These are phyloP conservation scores for Ambrosia artemisiifolia DNA, from an alignment of 129 eudicot genomes.

Conservation along the genomic window DNA sequence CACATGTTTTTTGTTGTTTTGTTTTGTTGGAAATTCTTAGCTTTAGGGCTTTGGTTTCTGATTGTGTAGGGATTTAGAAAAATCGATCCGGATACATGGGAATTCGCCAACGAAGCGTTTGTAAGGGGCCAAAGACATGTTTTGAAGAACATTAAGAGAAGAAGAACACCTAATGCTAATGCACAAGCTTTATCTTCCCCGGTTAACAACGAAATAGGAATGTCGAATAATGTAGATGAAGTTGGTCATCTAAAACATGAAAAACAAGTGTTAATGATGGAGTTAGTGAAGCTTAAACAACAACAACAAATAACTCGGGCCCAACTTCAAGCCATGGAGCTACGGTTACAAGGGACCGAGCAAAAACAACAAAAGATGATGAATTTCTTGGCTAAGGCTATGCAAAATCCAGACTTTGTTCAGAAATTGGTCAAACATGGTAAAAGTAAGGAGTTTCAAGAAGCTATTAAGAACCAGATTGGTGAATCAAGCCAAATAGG, in stretches of 20 bases:
- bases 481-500: constrained; percentile 32
- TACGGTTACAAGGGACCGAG: constrained; percentile 69
- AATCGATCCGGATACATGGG: constrained; percentile 94
- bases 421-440: constrained; percentile 58
- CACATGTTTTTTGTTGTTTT: neutral
- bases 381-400: constrained; percentile 86
- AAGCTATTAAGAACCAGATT: constrained; percentile 31
- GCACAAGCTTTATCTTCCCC: constrained; percentile 26
- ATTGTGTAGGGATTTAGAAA: constrained; percentile 95
- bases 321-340: constrained; percentile 67
- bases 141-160: constrained; percentile 64
- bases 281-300: constrained; percentile 70
- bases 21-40: constrained; percentile 1
- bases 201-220: constrained; percentile 43
- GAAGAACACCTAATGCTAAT: constrained; percentile 49
- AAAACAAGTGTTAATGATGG: constrained; percentile 58
- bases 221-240: constrained; percentile 57
- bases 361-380: constrained; percentile 88
- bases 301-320: constrained; percentile 69
- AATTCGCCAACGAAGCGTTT: constrained; percentile 82
- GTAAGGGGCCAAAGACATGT: constrained; percentile 67
- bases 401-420: constrained; percentile 79
- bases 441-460: constrained; percentile 59
- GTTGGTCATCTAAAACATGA: constrained; percentile 67
- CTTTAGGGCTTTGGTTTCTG: constrained; percentile 30